Conservation (phyloP, 306 rosid species). For the Ochetophila trinervis region DNA sequence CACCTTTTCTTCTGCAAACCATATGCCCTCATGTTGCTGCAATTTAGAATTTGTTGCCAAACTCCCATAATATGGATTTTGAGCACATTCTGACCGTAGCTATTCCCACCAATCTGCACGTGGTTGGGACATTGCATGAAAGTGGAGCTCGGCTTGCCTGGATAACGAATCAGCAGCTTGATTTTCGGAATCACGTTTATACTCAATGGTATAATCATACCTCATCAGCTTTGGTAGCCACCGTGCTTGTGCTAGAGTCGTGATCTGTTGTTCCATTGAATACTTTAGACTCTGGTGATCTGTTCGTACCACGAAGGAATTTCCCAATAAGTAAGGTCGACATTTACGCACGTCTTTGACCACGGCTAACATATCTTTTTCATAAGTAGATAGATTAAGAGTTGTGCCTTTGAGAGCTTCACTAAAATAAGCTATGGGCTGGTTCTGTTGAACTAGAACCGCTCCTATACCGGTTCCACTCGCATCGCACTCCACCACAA, state of each 20-base stretch:
- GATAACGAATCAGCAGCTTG: not conserved
- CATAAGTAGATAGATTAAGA: not conserved
- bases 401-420: fast-evolving
- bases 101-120: not conserved
- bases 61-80: not conserved
- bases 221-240: not conserved
- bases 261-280: not conserved
- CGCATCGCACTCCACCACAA: not conserved
- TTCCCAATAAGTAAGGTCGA: not conserved
- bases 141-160: not conserved
- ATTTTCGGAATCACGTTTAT: not conserved
- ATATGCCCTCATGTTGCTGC: not conserved
- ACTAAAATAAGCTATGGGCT: not conserved
- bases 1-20: not conserved
- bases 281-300: not conserved
- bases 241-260: not conserved
- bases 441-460: fast-evolving
- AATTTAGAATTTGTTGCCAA: not conserved
- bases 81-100: not conserved
- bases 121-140: not conserved
- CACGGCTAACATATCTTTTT: not conserved
- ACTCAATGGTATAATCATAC: not conserved
- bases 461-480: not conserved
- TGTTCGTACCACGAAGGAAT: not conserved
- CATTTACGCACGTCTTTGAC: not conserved